Percentiles rank a stretch among this genome's conserved stretches.
phyloP scores from a whole-genome alignment of 352 stramenopile species.

The Phytophthora pinifolia region DNA sequence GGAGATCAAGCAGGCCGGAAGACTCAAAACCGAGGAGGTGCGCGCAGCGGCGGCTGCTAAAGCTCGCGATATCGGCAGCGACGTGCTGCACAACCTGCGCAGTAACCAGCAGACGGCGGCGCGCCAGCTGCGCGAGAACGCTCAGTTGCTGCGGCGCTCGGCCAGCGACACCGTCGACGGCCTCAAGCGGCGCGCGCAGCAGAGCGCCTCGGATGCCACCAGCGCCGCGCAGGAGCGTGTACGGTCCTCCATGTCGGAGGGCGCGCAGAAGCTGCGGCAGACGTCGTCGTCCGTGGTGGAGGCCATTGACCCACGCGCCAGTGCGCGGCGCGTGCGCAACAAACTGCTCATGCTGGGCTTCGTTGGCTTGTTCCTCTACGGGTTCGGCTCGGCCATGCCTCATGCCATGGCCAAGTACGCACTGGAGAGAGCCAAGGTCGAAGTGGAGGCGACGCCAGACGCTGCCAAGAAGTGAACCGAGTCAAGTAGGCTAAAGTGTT shows the following conservation, averaged over 20 bases:
- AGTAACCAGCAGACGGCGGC: constrained; percentile 42
- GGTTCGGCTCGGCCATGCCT: constrained; percentile 63
- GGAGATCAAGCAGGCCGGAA: constrained; percentile 12
- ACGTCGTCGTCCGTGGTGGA: constrained; percentile 56
- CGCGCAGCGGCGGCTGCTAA: constrained; percentile 23
- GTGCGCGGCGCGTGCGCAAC: constrained; percentile 49
- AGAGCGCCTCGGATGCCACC: constrained; percentile 31
- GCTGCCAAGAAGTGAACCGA: constrained; percentile 26
- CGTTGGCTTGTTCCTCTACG: constrained; percentile 70
- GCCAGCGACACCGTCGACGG: constrained; percentile 42
- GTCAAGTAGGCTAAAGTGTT: constrained; percentile 10
- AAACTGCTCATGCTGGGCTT: constrained; percentile 60
- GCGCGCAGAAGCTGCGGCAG: constrained; percentile 49
- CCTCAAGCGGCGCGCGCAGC: constrained; percentile 20
- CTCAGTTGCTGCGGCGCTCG: constrained; percentile 30
- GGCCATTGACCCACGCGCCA: constrained; percentile 47
- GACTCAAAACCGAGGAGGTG: constrained; percentile 23
- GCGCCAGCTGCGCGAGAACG: constrained; percentile 47
- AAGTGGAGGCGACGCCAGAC: constrained; percentile 33
- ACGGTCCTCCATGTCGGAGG: constrained; percentile 33
- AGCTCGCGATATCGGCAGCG: constrained; percentile 32
- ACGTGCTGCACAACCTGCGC: constrained; percentile 46
- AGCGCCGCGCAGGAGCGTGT: constrained; percentile 39
- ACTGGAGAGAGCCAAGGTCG: constrained; percentile 57
- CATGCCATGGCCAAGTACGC: constrained; percentile 70